These are phyloP conservation scores for Straminergon stramineum DNA, from an alignment of 225 moss, liverwort and hornwort genomes.

Conservation along the genomic window DNA sequence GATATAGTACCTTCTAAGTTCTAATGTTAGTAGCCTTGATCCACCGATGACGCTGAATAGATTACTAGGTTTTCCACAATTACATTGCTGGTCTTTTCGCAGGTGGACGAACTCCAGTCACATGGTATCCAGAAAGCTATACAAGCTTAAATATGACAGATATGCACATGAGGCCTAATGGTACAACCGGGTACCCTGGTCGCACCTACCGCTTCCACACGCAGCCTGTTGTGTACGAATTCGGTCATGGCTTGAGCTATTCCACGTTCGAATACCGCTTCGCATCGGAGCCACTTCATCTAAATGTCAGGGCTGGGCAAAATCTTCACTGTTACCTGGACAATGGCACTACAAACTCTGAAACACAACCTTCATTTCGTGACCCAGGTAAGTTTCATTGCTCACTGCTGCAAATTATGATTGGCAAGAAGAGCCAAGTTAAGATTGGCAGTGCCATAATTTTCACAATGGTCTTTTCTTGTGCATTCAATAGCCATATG, in stretches of 20 bases:
- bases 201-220: conserved; percentile 71
- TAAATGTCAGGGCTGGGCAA: background rate
- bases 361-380: background rate
- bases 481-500: background rate
- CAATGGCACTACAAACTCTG: background rate
- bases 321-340: background rate
- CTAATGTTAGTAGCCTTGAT: background rate
- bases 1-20: background rate
- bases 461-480: background rate
- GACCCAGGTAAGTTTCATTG: background rate
- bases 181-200: conserved; percentile 46
- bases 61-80: background rate
- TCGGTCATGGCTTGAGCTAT: conserved; percentile 63
- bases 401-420: background rate
- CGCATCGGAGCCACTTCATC: background rate
- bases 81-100: background rate
- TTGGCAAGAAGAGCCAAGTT: background rate
- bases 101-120: conserved; percentile 53
- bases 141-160: conserved; percentile 52
- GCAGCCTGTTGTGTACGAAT: conserved; percentile 26
- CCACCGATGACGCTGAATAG: background rate
- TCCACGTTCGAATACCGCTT: conserved; percentile 33
- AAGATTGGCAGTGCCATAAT: background rate
- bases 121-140: conserved; percentile 62
- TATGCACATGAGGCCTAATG: conserved; percentile 66